phyloP scores from a whole-genome alignment of 257 asterid species.

The Capsicum rhomboideum region DNA sequence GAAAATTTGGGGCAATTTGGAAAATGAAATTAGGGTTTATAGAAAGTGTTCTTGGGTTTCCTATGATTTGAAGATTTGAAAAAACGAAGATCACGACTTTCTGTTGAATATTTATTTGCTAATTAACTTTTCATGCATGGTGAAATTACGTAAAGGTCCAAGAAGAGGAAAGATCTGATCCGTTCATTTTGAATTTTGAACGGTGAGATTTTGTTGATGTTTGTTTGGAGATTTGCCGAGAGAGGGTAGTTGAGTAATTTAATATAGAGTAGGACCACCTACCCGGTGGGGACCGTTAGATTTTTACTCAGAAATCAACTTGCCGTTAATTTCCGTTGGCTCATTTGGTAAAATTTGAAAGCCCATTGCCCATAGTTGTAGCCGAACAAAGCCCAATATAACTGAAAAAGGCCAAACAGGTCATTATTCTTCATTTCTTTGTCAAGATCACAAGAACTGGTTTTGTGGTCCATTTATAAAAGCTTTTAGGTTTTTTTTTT shows the following conservation, averaged over 20 bases:
- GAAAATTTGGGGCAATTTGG: not conserved
- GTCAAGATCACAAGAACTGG: too few species aligned
- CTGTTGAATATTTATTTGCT: not conserved
- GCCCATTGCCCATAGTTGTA: not conserved
- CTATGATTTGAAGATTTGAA: slow-evolving; percentile 2
- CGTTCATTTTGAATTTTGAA: slow-evolving; percentile 6
- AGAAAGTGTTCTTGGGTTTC: not conserved
- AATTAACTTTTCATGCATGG: not conserved
- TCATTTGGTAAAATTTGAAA: not conserved
- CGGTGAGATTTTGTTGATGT: not conserved
- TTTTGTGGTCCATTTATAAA: too few species aligned
- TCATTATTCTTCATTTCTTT: too few species aligned
- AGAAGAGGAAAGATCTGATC: not conserved
- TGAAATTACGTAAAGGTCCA: not conserved
- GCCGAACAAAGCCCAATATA: not conserved
- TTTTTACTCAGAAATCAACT: not conserved
- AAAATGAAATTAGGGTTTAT: slow-evolving; percentile 7
- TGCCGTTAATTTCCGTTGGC: not conserved
- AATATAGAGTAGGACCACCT: not conserved
- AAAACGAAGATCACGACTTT: slow-evolving; percentile 16
- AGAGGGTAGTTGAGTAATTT: not conserved
- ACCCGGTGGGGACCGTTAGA: not conserved
- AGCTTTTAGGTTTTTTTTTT: too few species aligned
- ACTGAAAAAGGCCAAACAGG: not conserved
- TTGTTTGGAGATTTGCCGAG: not conserved